These are phyloP conservation scores for Pseudogymnoascus verrucosus DNA, from an alignment of 2,329 filamentous ascomycete species.

Conservation along the genomic window DNA sequence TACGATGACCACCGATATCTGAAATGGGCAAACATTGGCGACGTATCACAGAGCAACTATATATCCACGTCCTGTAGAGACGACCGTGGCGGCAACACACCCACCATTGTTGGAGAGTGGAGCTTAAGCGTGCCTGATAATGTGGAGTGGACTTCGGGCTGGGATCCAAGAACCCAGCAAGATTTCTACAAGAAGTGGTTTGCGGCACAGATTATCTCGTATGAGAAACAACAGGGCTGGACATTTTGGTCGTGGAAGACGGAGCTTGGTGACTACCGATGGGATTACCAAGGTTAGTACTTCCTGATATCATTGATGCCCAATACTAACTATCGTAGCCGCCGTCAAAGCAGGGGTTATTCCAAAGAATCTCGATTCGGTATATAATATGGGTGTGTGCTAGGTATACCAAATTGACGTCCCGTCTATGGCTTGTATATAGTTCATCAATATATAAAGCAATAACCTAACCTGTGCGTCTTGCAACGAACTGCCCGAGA, in stretches of 20 bases:
- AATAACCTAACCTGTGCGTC: too few species aligned
- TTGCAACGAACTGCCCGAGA: too few species aligned
- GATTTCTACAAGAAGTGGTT: constrained; percentile 50
- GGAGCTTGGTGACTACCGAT: constrained; percentile 39
- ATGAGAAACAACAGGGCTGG: constrained; percentile 47
- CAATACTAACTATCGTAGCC: constrained; percentile 9
- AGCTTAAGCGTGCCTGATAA: constrained; percentile 43
- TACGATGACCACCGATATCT: constrained; percentile 54
- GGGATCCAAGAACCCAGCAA: constrained; percentile 32
- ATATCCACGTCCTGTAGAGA: constrained; percentile 42
- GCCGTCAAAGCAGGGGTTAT: constrained; percentile 24
- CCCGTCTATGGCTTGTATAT: background rate
- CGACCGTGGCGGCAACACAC: constrained; percentile 35
- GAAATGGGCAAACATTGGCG: constrained; percentile 42
- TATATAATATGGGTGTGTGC: constrained; percentile 3
- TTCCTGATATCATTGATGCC: background rate
- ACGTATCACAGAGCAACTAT: constrained; percentile 40
- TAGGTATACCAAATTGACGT: background rate
- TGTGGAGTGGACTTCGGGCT: constrained; percentile 38
- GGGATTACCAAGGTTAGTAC: constrained; percentile 36
- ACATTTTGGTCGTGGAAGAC: constrained; percentile 55
- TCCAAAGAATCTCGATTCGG: constrained; percentile 13
- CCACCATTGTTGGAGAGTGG: constrained; percentile 52
- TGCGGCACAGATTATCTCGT: constrained; percentile 46
- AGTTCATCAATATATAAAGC: background rate